Evolutionary conservation across 768 basidiomycete genomes (phyloP).

Genomic region (Tricholoma bakamatsutake): DNA sequence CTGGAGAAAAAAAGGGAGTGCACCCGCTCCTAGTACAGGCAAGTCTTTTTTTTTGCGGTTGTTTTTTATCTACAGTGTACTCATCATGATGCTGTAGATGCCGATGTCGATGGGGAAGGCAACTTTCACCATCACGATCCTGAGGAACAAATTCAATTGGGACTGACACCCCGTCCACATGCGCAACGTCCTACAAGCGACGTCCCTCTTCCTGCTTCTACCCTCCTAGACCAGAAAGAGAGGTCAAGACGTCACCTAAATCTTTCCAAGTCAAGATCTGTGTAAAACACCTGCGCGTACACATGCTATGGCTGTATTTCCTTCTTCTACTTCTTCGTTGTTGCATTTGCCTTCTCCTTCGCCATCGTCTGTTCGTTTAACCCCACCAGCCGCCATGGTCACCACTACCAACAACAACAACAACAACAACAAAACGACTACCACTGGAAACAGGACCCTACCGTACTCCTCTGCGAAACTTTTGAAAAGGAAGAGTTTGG

Average conservation of each 20-base stretch:
- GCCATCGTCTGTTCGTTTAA: too few species aligned
- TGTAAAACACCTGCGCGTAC: background rate
- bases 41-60: background rate
- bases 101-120: too few species aligned
- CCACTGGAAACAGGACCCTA: too few species aligned
- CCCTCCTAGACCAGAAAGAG: too few species aligned
- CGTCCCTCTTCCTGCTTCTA: background rate
- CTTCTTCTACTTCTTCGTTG: too few species aligned
- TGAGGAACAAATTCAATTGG: background rate
- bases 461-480: constrained; percentile 29
- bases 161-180: background rate
- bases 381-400: too few species aligned
- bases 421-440: too few species aligned
- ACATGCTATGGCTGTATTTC: too few species aligned
- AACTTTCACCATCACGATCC: background rate
- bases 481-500: constrained; percentile 39
- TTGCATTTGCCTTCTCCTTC: too few species aligned
- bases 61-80: background rate
- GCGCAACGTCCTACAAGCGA: background rate
- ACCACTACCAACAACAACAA: too few species aligned
- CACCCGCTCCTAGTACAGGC: constrained; percentile 8
- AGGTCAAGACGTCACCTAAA: too few species aligned
- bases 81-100: too few species aligned
- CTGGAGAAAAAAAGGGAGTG: constrained; percentile 28
- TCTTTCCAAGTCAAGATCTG: background rate